A percentile compares a stretch with the other conserved stretches of the same genome.
These are phyloP conservation scores for Beauveria asiatica DNA, from an alignment of 2,329 filamentous ascomycete species.

Conservation along the genomic window DNA sequence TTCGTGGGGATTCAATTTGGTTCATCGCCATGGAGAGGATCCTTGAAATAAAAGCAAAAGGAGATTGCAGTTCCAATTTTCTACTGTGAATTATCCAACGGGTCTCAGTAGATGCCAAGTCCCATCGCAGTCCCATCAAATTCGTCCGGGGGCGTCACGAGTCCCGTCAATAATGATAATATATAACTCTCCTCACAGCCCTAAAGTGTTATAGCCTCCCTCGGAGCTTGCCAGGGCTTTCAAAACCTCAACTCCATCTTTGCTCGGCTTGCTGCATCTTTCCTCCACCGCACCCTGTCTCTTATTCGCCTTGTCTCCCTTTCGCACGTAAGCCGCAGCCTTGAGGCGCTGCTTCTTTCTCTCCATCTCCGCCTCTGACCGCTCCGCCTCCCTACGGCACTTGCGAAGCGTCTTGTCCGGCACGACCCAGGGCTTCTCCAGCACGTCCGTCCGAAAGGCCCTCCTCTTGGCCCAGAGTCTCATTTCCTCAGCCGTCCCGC, in stretches of 20 bases:
- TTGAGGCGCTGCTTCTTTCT: conserved; percentile 20
- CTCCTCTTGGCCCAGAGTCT: conserved; percentile 48
- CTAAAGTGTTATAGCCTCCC: conserved; percentile 27
- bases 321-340: conserved; percentile 4
- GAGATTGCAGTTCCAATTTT: neutral
- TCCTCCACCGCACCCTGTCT: neutral
- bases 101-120: neutral
- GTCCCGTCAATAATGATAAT: neutral
- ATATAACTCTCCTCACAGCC: conserved; percentile 18
- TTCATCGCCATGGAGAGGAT: neutral
- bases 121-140: neutral
- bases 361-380: conserved; percentile 20
- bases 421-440: conserved; percentile 48
- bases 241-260: conserved; percentile 6
- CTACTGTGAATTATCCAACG: neutral
- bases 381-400: conserved; percentile 40
- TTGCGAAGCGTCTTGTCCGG: conserved; percentile 37
- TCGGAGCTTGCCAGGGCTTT: conserved; percentile 12
- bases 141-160: neutral
- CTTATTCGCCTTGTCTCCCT: neutral
- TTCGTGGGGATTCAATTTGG: neutral
- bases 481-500: conserved; percentile 48
- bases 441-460: conserved; percentile 40
- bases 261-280: neutral
- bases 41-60: neutral